Conservation (phyloP, 371 early-diverging fungal genomes). For the Actinomortierella wolfii region DNA sequence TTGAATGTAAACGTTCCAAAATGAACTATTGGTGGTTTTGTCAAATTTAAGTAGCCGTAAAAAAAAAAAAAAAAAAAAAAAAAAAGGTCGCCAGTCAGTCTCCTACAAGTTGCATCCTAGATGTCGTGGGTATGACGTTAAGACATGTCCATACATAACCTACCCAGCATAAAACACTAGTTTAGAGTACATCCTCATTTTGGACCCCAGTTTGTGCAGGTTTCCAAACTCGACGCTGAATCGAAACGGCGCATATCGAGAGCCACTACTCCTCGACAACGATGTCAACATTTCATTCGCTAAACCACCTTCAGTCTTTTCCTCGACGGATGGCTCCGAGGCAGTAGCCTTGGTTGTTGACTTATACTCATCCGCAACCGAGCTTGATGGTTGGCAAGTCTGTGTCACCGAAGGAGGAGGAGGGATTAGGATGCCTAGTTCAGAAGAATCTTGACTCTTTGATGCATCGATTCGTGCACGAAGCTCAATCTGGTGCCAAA, state of each 20-base stretch:
- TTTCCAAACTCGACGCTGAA: conserved; percentile 61
- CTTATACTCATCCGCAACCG: no score
- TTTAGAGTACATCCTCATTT: conserved; percentile 53
- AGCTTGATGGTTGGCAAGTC: no score
- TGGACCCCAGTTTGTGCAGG: conserved; percentile 44
- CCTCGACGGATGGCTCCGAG: no score
- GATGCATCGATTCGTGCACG: conserved; percentile 53
- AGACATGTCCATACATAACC: no score
- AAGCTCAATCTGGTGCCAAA: conserved; percentile 60
- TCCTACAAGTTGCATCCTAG: no score
- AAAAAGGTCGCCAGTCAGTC: no score
- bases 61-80: neutral
- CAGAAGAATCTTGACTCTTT: conserved; percentile 37
- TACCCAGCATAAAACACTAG: conserved; percentile 64
- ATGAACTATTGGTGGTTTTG: conserved; percentile 56
- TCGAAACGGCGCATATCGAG: conserved; percentile 56
- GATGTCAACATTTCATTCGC: no score
- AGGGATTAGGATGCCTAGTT: conserved; percentile 21
- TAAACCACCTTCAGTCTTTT: no score
- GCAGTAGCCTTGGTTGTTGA: no score
- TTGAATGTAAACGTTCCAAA: conserved; percentile 66
- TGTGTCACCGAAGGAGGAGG: no score
- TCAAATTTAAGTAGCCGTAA: neutral
- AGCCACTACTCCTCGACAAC: neutral
- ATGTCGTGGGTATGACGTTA: no score